Evolutionary conservation across 1,284 basidiomycete species (phyloP).

Genomic region (Laetiporus sulphureus): DNA sequence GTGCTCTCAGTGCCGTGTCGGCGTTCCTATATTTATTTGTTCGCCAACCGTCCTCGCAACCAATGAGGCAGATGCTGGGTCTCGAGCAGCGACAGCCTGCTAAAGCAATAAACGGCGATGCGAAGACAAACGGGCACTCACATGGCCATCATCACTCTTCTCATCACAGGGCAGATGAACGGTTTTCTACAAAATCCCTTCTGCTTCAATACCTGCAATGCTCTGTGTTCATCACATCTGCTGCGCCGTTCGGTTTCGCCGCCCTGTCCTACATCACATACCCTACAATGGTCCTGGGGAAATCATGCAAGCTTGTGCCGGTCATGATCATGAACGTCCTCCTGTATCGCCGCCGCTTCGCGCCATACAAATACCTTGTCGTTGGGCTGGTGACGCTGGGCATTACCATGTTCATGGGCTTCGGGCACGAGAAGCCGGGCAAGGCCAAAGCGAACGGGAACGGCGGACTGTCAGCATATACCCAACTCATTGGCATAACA

Average conservation of each 20-base stretch:
- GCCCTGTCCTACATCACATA: constrained; percentile 95
- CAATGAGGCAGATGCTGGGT: constrained; percentile 51
- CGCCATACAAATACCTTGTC: constrained; percentile 90
- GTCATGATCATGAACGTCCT: constrained; percentile 95
- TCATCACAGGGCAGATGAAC: constrained; percentile 28
- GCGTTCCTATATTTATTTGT: constrained; percentile 78
- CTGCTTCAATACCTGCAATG: constrained; percentile 77
- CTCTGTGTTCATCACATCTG: constrained; percentile 83
- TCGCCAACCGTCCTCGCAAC: constrained; percentile 47
- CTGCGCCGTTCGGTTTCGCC: constrained; percentile 93
- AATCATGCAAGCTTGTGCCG: constrained; percentile 97
- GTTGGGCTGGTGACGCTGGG: constrained; percentile 89
- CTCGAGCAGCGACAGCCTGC: constrained; percentile 27
- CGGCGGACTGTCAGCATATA: constrained; percentile 34
- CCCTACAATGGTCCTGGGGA: constrained; percentile 97
- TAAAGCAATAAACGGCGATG: constrained; percentile 11
- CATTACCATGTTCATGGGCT: constrained; percentile 94
- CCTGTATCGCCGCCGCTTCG: constrained; percentile 85
- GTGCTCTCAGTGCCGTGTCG: constrained; percentile 71
- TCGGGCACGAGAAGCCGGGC: constrained; percentile 54
- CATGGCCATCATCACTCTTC: constrained; percentile 17
- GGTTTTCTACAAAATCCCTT: constrained; percentile 45
- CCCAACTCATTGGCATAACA: constrained; percentile 56
- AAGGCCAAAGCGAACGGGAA: constrained; percentile 35
- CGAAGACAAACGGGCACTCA: constrained; percentile 25